These are phyloP conservation scores for Anthracocystis panici-leucophaei DNA, from an alignment of 1,284 basidiomycete genomes.

Conservation along the genomic window DNA sequence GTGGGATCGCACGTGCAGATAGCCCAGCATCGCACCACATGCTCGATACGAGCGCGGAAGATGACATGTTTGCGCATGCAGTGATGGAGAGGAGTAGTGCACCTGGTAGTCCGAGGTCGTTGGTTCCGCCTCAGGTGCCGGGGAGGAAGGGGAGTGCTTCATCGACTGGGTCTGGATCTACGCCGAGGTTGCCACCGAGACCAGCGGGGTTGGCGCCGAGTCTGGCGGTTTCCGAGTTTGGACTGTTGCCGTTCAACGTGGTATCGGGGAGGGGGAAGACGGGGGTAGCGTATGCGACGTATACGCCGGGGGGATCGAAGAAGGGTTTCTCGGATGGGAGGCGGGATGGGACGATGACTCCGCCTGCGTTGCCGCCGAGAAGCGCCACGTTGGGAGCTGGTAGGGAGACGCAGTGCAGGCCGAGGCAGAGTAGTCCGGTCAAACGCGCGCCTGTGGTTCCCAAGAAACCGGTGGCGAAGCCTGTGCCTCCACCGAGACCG, in stretches of 20 bases:
- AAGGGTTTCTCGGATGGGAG: not conserved
- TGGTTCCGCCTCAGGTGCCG: constrained; percentile 13
- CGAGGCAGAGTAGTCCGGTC: constrained; percentile 20
- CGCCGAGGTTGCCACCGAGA: constrained; percentile 33
- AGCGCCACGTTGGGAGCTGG: constrained; percentile 30
- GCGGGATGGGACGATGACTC: constrained; percentile 8
- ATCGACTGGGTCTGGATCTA: constrained; percentile 19
- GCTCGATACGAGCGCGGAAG: constrained; percentile 34
- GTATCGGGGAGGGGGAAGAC: constrained; percentile 8
- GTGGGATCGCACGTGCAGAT: not conserved
- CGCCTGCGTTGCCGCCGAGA: constrained; percentile 40
- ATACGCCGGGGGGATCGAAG: constrained; percentile 24
- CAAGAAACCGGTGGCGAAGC: constrained; percentile 22
- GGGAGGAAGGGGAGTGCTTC: constrained; percentile 29
- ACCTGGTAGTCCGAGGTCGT: constrained; percentile 6
- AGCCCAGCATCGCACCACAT: constrained; percentile 22
- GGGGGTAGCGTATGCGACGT: constrained; percentile 30
- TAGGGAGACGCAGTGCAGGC: constrained; percentile 7
- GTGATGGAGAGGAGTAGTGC: constrained; percentile 21
- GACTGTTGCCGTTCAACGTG: constrained; percentile 12
- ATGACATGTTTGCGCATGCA: constrained; percentile 47
- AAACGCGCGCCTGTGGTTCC: constrained; percentile 13
- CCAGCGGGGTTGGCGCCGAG: constrained; percentile 26
- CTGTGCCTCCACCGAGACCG: constrained; percentile 31
- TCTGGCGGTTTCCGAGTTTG: constrained; percentile 44